Evolutionary conservation across 2,329 filamentous ascomycete species (phyloP).

Genomic region (Fusarium solani-melongenae): DNA sequence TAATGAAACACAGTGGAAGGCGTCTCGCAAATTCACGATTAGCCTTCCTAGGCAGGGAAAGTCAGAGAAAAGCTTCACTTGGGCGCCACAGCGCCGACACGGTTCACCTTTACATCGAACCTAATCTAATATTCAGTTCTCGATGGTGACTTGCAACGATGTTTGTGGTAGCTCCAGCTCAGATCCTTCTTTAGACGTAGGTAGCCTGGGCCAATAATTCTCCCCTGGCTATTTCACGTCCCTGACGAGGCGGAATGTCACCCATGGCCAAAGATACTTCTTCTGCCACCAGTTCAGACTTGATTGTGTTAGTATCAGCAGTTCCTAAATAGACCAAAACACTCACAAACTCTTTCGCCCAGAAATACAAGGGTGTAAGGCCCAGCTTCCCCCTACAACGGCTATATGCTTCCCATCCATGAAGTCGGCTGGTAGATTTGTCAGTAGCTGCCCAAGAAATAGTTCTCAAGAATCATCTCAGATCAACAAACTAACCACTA

Average conservation of each 20-base stretch:
- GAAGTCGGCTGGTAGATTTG: constrained; percentile 16
- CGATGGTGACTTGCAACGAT: no score
- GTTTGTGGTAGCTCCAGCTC: not conserved
- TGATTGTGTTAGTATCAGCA: not conserved
- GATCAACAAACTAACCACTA: not conserved
- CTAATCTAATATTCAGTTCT: no score
- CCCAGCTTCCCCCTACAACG: constrained; percentile 26
- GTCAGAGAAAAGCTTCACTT: not conserved
- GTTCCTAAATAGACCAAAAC: accelerated
- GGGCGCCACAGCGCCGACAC: no score
- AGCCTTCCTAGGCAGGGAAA: no score
- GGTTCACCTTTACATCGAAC: no score
- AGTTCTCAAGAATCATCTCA: no score
- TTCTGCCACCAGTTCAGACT: constrained; percentile 36
- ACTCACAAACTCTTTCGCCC: constrained; percentile 29
- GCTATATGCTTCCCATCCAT: constrained; percentile 25
- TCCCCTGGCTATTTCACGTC: not conserved
- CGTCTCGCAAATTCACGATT: no score
- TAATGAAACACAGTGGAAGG: no score
- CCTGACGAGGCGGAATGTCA: constrained; percentile 24
- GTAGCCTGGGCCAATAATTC: not conserved
- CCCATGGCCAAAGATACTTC: constrained; percentile 28
- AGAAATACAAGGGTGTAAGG: constrained; percentile 22
- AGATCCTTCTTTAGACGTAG: not conserved
- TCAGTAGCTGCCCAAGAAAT: not conserved